Evolutionary conservation across 129 eudicot genomes (phyloP), one percentile per base, ranked within the genome.

Genomic region (Flaveria brownii): DNA sequence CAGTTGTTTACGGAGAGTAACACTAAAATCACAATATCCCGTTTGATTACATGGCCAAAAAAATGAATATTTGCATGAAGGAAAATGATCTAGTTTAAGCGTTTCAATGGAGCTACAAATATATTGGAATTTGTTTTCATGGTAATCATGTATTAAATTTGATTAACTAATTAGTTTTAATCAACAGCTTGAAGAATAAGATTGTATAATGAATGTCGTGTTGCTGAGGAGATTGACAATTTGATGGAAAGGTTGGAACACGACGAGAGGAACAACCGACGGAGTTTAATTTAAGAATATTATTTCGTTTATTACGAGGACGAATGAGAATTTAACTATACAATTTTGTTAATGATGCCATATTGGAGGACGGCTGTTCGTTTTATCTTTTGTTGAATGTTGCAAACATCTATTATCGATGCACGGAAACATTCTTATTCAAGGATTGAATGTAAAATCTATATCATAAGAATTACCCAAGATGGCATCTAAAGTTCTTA

Each of bases 351-450:
- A 12, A 55, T 73, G 22, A 72, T 54, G 78, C n/a, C 47, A 71
- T 47, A 16, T 9, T 25, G 49, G 64, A 22, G 83, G 79, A 55
- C 79, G 84, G 84, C 70, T 57, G 5, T 80, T 54, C 43, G 83
- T 68, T 66, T 73, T 73, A 60, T 68, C 39, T 77, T 25, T 74
- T 74, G 64, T 71, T 51, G 43, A 36, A 36, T 22, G 2, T 25
- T 26, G 0, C 5, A 4, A 49, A 49, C 5, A 49, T 49, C 54
- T 45, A 12, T 2, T 49, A 3, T 54, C 17, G 61, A 54, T 54
- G 39, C 39, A 33, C 0, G 23, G 61, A 54, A 54, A 18, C 23
- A 54, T 16, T 54, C 18, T n/a, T 14, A 49, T 14, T 49, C 54
- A 49, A 49, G 15, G 54, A 49, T 49, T 10, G 15, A 49, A 10